Conservation (phyloP, 1,284 basidiomycete genomes). For the Ceratobasidium sp. region DNA sequence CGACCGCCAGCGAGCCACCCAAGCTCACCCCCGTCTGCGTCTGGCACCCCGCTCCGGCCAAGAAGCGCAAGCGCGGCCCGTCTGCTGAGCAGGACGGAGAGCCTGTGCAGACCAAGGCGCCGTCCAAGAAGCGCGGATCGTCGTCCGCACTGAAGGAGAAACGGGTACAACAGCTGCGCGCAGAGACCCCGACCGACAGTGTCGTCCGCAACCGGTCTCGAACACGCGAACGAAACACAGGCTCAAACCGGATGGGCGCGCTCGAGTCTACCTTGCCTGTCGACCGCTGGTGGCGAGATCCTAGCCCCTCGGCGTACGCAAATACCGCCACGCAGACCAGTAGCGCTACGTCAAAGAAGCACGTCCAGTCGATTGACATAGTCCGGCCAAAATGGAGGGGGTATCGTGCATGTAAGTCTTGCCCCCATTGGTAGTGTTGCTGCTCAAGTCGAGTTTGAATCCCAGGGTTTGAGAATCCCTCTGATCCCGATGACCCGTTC, state of each 20-base stretch:
- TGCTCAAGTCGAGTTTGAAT: constrained; percentile 13
- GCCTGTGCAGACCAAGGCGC: neutral
- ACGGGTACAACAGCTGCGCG: constrained; percentile 28
- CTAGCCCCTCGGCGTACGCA: constrained; percentile 1
- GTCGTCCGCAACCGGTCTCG: constrained; percentile 32
- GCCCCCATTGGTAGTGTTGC: neutral
- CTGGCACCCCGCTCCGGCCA: constrained; percentile 1
- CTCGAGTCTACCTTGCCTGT: constrained; percentile 27
- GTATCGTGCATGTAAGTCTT: constrained; percentile 28
- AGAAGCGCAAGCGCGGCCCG: constrained; percentile 33
- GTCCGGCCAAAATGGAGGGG: constrained; percentile 35
- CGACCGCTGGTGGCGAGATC: constrained; percentile 30
- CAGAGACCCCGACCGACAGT: constrained; percentile 21
- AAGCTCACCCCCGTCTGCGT: neutral
- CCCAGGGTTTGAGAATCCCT: constrained; percentile 41
- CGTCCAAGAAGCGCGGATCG: constrained; percentile 12
- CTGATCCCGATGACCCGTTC: constrained; percentile 42
- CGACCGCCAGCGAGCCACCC: neutral
- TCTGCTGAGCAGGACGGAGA: neutral
- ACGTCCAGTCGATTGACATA: constrained; percentile 35
- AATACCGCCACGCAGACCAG: neutral
- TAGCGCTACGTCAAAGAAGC: neutral
- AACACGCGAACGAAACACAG: constrained; percentile 22
- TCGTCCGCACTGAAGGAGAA: constrained; percentile 25
- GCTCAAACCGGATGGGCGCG: constrained; percentile 34